Evolutionary conservation across 805 yeast genomes (phyloP).

Genomic region (Pichia californica): DNA sequence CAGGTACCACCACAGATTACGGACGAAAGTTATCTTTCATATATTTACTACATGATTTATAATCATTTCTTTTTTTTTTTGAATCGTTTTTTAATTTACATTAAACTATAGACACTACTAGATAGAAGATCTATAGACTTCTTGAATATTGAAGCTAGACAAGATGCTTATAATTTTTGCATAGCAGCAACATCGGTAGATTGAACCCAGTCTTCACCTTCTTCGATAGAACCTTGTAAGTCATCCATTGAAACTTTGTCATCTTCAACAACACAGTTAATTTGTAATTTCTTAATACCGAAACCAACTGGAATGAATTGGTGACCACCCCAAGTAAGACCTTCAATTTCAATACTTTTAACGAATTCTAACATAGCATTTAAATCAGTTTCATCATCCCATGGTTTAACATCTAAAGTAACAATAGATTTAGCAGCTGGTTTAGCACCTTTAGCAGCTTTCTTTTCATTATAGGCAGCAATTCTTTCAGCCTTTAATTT

Average conservation of each 20-base stretch:
- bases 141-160: neutral
- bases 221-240: slow-evolving; percentile 70
- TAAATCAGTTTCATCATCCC: slow-evolving; percentile 99
- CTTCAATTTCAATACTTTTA: slow-evolving; percentile 80
- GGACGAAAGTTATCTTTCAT: no score
- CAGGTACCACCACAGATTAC: no score
- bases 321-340: slow-evolving; percentile 98
- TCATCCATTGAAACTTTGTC: slow-evolving; percentile 90
- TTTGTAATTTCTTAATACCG: slow-evolving; percentile 99
- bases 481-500: slow-evolving; percentile 94
- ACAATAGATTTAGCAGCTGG: slow-evolving; percentile 98
- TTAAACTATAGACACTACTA: no score
- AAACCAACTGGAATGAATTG: slow-evolving; percentile 95
- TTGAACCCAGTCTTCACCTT: slow-evolving; percentile 98
- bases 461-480: slow-evolving; percentile 96
- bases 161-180: slow-evolving; percentile 74
- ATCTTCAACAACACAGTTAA: slow-evolving; percentile 97
- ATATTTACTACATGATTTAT: no score
- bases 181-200: slow-evolving; percentile 98
- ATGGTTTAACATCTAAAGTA: slow-evolving; percentile 97
- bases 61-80: no score
- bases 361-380: slow-evolving; percentile 83
- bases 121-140: no score
- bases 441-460: slow-evolving; percentile 95
- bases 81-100: no score